A percentile compares a stretch with the other conserved stretches of the same genome.
These are phyloP conservation scores for Metschnikowia gelsemii DNA, from an alignment of 805 yeast genomes.

Conservation along the genomic window DNA sequence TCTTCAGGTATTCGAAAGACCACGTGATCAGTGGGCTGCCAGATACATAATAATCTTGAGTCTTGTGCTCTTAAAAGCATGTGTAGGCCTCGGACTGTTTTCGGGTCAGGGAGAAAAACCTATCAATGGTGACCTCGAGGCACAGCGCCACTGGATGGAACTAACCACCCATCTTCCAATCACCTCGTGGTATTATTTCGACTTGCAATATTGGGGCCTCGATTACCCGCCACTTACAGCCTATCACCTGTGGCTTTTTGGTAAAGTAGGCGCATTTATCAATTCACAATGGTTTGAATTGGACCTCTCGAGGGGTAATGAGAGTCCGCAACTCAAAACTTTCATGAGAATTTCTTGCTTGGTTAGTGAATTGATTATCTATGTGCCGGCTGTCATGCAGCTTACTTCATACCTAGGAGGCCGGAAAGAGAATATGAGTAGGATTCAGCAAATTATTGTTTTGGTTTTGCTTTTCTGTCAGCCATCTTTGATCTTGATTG, in stretches of 20 bases:
- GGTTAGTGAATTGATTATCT: conserved; percentile 68
- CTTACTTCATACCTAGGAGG: conserved; percentile 68
- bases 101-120: conserved; percentile 76
- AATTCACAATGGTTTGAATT: conserved; percentile 76
- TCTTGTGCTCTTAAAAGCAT: conserved; percentile 74
- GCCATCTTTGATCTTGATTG: conserved; percentile 80
- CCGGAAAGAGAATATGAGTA: conserved; percentile 49
- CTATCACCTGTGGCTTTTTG: conserved; percentile 80
- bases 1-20: conserved; percentile 72
- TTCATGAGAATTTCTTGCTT: conserved; percentile 84
- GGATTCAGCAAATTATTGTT: conserved; percentile 74
- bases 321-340: conserved; percentile 63
- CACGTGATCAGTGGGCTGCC: conserved; percentile 89
- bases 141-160: conserved; percentile 98
- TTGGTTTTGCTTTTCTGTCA: conserved; percentile 80
- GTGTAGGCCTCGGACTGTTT: conserved; percentile 85
- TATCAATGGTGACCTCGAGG: conserved; percentile 93
- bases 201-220: conserved; percentile 90
- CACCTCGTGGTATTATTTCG: conserved; percentile 82
- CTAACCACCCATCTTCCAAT: conserved; percentile 76
- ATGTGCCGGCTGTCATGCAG: conserved; percentile 76
- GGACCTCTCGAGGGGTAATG: conserved; percentile 72
- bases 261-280: conserved; percentile 64
- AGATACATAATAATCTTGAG: conserved; percentile 70
- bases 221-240: conserved; percentile 98